Evolutionary conservation across 73 alveolate genomes (phyloP), one percentile per base, ranked within the genome.

Genomic region (Paramecium bursaria): DNA sequence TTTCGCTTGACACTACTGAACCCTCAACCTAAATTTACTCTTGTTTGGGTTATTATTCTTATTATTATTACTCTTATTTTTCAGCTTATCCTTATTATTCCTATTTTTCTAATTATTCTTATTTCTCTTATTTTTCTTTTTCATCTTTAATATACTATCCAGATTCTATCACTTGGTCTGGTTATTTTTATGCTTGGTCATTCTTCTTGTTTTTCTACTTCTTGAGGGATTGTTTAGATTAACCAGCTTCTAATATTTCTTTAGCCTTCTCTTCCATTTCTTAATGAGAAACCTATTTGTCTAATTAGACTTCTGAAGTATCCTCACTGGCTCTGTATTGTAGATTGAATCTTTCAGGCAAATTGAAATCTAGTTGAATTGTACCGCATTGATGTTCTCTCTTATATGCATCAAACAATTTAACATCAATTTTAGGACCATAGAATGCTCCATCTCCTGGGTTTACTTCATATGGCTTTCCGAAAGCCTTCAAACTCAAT

Each of bases 381-480:
- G 99, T 98, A 33, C 99, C 99, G 74, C 99, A 98, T 90, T 98
- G 98, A 86, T 97, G 99, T 75, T 95, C 95, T 74, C 99, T 95
- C 85, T 97, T 96, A 85, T 97, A 85, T n/a, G 99, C 99, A 90
- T 98, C 99, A 85, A 82, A 94, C 46, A 98, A 90, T 88, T 93
- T 88, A 77, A 98, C 97, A 92, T 98, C 99, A 73, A 98, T 98
- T 93, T 98, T 98, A 11, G 99, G 99, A 13, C 99, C 99, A 79
- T 92, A 98, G 92, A 98, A 98, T 48, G 99, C 99, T 17, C 99
- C 99, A 61, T 97, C 99, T 5, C 99, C 99, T 42, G 98, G 98
- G 86, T 96, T 95, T 17, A 90, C 73, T 77, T 91, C 94, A 98
- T 98, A 97, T 19, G 98, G 98, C 75, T 95, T 97, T 19, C 99